Conservation (phyloP, 2,329 filamentous ascomycete species). For the Penicillium vulpinum region DNA sequence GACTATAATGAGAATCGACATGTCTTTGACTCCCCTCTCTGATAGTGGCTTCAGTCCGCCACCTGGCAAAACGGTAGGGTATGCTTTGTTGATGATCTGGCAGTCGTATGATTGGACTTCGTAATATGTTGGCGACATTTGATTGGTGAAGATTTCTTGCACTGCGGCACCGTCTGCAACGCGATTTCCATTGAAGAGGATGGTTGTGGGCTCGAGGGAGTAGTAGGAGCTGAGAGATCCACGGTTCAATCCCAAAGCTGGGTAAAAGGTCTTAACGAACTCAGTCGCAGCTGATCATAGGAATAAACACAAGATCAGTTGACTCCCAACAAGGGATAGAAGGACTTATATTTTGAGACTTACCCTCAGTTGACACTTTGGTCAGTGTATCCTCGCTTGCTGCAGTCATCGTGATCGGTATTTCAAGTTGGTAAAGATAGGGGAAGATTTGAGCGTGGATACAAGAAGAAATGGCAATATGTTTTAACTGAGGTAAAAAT, state of each 20-base stretch:
- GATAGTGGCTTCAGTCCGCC: slow-evolving; percentile 39
- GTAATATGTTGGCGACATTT: slow-evolving; percentile 65
- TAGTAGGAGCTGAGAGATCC: slow-evolving; percentile 68
- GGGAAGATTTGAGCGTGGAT: background rate
- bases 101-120: slow-evolving; percentile 75
- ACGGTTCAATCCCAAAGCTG: slow-evolving; percentile 63
- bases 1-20: slow-evolving; percentile 70
- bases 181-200: slow-evolving; percentile 76
- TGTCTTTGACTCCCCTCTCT: slow-evolving; percentile 56
- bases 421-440: background rate
- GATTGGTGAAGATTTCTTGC: slow-evolving; percentile 66
- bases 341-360: background rate
- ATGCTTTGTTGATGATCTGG: slow-evolving; percentile 73
- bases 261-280: slow-evolving; percentile 75
- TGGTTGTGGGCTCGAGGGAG: slow-evolving; percentile 60
- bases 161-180: slow-evolving; percentile 64
- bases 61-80: slow-evolving; percentile 54
- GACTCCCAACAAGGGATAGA: background rate
- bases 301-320: background rate
- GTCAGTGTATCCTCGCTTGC: slow-evolving; percentile 38
- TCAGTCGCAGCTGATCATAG: slow-evolving; percentile 61
- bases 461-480: background rate
- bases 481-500: background rate
- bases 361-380: slow-evolving; percentile 47
- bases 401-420: slow-evolving; percentile 31